Percentiles rank a stretch among this genome's conserved stretches.
Conservation (phyloP, 768 basidiomycete species). For the Nidularia sp. region DNA sequence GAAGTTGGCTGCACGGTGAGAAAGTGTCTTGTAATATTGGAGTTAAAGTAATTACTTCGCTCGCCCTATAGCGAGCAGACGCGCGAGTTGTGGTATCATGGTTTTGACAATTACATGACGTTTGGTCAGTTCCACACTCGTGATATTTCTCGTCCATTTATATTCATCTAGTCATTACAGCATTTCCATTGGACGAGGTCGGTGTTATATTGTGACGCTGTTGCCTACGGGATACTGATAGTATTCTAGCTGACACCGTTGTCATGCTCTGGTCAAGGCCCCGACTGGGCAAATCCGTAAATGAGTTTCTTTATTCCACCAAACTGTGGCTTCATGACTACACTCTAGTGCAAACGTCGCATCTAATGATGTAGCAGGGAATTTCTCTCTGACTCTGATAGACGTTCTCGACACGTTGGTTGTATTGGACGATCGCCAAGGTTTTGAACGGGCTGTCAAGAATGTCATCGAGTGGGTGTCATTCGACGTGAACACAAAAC, state of each 20-base stretch:
- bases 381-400: conserved; percentile 82
- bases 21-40: too few relatives aligned
- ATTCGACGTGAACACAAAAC: conserved; percentile 91
- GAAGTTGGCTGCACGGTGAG: conserved; percentile 55
- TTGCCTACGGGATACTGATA: not conserved
- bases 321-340: conserved; percentile 5
- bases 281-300: conserved; percentile 81
- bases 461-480: conserved; percentile 80
- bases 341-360: conserved; percentile 60
- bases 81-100: conserved; percentile 85
- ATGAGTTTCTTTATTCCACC: conserved; percentile 20
- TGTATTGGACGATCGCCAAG: conserved; percentile 73
- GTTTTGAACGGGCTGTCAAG: conserved; percentile 82
- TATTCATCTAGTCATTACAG: conserved; percentile 26
- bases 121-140: conserved; percentile 44
- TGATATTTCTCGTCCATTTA: conserved; percentile 3
- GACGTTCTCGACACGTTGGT: conserved; percentile 87
- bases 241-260: conserved; percentile 73
- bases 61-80: conserved; percentile 51
- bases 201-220: conserved; percentile 3
- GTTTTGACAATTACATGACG: conserved; percentile 84
- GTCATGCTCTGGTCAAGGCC: conserved; percentile 83
- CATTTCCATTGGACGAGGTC: conserved; percentile 87
- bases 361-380: conserved; percentile 90
- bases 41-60: too few relatives aligned